phyloP scores from a whole-genome alignment of 345 rosid species.

The Cardamine resedifolia region DNA sequence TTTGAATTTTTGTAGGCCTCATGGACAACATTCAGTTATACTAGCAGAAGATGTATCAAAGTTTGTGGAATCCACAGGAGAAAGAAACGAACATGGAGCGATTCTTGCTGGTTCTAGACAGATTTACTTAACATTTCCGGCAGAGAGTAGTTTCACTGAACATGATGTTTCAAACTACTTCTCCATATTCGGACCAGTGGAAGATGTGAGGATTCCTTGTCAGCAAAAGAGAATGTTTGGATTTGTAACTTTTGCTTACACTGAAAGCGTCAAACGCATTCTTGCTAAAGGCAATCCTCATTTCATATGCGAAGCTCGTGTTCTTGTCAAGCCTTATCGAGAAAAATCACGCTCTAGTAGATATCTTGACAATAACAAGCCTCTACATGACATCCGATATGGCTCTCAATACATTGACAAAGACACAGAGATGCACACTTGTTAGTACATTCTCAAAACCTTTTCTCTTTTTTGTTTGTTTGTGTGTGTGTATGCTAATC shows the following conservation, averaged over 20 bases:
- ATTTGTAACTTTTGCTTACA: constrained; percentile 71
- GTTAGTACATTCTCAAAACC: constrained; percentile 29
- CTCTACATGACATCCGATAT: constrained; percentile 44
- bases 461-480: neutral
- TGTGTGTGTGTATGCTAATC: neutral
- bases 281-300: constrained; percentile 89
- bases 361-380: constrained; percentile 56
- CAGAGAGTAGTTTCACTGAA: constrained; percentile 82
- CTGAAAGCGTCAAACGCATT: constrained; percentile 69
- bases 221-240: constrained; percentile 95
- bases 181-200: constrained; percentile 78
- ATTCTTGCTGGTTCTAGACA: constrained; percentile 70
- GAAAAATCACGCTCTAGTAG: constrained; percentile 75
- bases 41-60: constrained; percentile 77
- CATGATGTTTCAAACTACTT: constrained; percentile 86
- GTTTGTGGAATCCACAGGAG: constrained; percentile 51
- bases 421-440: constrained; percentile 59
- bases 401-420: constrained; percentile 48
- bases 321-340: constrained; percentile 90
- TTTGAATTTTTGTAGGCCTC: constrained; percentile 54
- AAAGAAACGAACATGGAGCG: constrained; percentile 60
- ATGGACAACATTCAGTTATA: constrained; percentile 87
- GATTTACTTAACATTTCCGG: constrained; percentile 92
- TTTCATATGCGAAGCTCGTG: constrained; percentile 83
- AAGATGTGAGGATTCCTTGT: constrained; percentile 94